These are phyloP conservation scores for Purpureocillium lavendulum DNA, from an alignment of 2,329 filamentous ascomycete genomes.

Conservation along the genomic window DNA sequence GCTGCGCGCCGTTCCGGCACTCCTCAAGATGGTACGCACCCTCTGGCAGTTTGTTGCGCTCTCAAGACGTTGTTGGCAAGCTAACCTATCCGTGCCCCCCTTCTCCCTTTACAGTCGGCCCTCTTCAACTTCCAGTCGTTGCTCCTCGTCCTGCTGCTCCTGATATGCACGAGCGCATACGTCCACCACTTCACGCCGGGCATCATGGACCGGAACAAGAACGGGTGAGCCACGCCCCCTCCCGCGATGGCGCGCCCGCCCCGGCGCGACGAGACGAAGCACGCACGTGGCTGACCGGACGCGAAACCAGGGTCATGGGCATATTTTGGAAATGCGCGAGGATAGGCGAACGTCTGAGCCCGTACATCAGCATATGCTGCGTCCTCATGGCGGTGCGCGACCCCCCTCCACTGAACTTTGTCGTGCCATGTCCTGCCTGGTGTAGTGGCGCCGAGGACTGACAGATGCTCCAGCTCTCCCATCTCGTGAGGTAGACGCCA, in stretches of 20 bases:
- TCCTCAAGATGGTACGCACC: conserved; percentile 18
- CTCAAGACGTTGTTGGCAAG: neutral
- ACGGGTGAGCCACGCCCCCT: conserved; percentile 52
- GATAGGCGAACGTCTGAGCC: conserved; percentile 86
- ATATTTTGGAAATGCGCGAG: conserved; percentile 95
- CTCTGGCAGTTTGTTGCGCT: neutral
- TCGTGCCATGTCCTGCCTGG: too few species aligned
- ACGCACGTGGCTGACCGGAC: neutral
- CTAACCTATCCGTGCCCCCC: neutral
- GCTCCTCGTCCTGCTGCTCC: conserved; percentile 84
- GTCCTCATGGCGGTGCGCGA: conserved; percentile 77
- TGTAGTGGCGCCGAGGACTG: too few species aligned
- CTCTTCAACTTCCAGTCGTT: conserved; percentile 99
- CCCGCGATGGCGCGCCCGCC: neutral
- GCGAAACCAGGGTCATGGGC: conserved; percentile 54
- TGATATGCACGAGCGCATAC: conserved; percentile 94
- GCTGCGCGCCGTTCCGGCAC: too few species aligned
- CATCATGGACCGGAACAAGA: conserved; percentile 87
- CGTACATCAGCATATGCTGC: conserved; percentile 92
- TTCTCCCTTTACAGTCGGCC: conserved; percentile 57
- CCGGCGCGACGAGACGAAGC: neutral
- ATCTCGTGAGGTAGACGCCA: conserved; percentile 25
- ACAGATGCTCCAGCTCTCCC: conserved; percentile 7
- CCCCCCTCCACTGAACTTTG: too few species aligned
- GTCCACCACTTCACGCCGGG: conserved; percentile 82